These are phyloP conservation scores for Scytalidium lignicola DNA, from an alignment of 2,329 filamentous ascomycete genomes.

Conservation along the genomic window DNA sequence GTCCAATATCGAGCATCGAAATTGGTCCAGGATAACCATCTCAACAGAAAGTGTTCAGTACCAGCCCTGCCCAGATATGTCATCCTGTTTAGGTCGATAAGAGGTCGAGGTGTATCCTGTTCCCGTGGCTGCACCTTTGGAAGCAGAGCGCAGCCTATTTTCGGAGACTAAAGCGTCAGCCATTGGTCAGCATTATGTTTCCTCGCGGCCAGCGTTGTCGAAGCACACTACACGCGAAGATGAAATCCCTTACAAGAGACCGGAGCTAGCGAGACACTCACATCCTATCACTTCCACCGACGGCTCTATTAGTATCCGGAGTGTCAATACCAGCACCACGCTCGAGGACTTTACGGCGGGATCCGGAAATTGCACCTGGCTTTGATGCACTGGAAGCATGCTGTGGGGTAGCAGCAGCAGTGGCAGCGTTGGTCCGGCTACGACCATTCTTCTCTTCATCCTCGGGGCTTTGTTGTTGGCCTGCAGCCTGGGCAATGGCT, in stretches of 20 bases:
- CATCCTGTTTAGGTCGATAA: conserved; percentile 48
- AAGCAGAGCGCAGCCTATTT: conserved; percentile 82
- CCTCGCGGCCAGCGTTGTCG: conserved; percentile 67
- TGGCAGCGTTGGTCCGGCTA: conserved; percentile 60
- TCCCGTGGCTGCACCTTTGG: conserved; percentile 56
- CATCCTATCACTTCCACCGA: conserved; percentile 87
- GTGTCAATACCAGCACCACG: conserved; percentile 58
- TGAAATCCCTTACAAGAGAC: conserved; percentile 79
- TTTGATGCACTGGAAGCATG: conserved; percentile 55
- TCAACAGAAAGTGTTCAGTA: conserved; percentile 26
- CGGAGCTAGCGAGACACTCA: conserved; percentile 66
- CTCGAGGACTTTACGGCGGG: conserved; percentile 80
- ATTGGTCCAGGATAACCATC: conserved; percentile 22
- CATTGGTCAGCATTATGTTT: conserved; percentile 68
- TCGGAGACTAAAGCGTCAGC: conserved; percentile 79
- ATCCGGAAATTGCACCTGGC: conserved; percentile 68
- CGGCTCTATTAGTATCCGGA: conserved; percentile 68
- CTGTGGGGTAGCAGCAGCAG: conserved; percentile 51
- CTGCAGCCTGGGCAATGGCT: conserved; percentile 80
- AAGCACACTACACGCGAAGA: conserved; percentile 79
- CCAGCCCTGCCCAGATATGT: conserved; percentile 32
- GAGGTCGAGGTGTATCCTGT: conserved; percentile 39
- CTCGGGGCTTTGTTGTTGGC: conserved; percentile 59
- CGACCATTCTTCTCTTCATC: conserved; percentile 72
- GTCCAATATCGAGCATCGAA: conserved; percentile 20